Conservation (phyloP, 306 rosid genomes). For the Cucumis melo region DNA sequence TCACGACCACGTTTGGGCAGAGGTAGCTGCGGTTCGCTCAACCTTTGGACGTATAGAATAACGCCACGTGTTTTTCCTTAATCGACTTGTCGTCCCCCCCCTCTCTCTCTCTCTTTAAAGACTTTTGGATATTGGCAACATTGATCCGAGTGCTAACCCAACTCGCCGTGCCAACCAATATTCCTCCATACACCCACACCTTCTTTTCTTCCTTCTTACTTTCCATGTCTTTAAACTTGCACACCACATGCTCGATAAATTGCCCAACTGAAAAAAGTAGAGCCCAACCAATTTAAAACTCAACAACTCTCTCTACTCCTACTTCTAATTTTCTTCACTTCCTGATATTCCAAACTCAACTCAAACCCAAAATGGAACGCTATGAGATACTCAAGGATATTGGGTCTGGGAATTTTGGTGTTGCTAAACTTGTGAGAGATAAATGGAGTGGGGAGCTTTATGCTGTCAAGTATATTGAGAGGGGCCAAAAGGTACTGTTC, state of each 20-base stretch:
- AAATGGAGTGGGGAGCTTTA: conserved; percentile 59
- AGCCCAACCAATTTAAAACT: neutral
- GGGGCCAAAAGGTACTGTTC: conserved; percentile 62
- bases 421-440: conserved; percentile 74
- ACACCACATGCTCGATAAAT: conserved; percentile 1
- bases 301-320: neutral
- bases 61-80: conserved; percentile 17
- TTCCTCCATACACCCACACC: neutral
- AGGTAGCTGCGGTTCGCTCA: neutral
- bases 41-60: conserved; percentile 7
- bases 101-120: neutral
- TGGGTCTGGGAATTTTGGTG: conserved; percentile 96
- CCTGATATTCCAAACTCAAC: neutral
- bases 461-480: conserved; percentile 89
- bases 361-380: conserved; percentile 38
- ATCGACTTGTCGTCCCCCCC: neutral
- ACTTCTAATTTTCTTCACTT: neutral
- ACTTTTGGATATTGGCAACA: conserved; percentile 15
- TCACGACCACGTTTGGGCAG: neutral
- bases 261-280: neutral
- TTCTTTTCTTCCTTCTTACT: neutral
- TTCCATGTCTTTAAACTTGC: conserved; percentile 3
- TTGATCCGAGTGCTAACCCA: conserved; percentile 1
- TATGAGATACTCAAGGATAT: conserved; percentile 72
- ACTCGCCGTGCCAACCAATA: conserved; percentile 6